Percentiles rank a stretch among this genome's conserved stretches.
phyloP scores from a whole-genome alignment of 1,139 yeast genomes.

The Geotrichum macrosporum region DNA sequence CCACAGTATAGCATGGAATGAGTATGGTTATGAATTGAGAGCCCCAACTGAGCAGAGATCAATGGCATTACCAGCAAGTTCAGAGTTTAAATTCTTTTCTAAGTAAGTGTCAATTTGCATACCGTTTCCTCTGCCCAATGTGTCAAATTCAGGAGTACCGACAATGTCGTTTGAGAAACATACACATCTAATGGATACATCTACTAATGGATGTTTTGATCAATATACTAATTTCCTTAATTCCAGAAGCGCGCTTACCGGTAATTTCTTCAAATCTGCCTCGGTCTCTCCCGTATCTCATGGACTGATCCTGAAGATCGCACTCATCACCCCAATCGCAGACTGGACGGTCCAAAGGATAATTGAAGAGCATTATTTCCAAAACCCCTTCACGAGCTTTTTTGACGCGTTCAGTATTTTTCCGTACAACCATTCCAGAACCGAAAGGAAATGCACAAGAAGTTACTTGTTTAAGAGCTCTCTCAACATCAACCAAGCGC shows the following conservation, averaged over 20 bases:
- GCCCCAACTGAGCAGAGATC: slow-evolving; percentile 95
- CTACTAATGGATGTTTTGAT: slow-evolving; percentile 90
- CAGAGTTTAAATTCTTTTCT: slow-evolving; percentile 79
- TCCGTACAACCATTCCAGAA: slow-evolving; percentile 83
- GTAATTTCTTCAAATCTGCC: slow-evolving; percentile 77
- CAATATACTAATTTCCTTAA: slow-evolving; percentile 85
- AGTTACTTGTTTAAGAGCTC: slow-evolving; percentile 86
- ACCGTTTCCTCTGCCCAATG: slow-evolving; percentile 87
- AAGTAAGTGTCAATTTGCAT: slow-evolving; percentile 89
- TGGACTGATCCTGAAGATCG: slow-evolving; percentile 83
- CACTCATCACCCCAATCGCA: slow-evolving; percentile 97
- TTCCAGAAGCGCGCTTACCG: slow-evolving; percentile 88
- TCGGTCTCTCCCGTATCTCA: slow-evolving; percentile 80
- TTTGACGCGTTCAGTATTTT: slow-evolving; percentile 73
- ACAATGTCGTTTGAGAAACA: slow-evolving; percentile 89
- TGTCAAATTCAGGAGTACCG: slow-evolving; percentile 88
- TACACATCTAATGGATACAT: slow-evolving; percentile 89
- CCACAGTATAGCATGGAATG: slow-evolving; percentile 92
- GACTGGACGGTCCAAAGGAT: slow-evolving; percentile 88
- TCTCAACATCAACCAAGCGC: slow-evolving; percentile 88
- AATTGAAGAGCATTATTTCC: slow-evolving; percentile 82
- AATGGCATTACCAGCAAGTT: slow-evolving; percentile 81
- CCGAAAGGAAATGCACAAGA: slow-evolving; percentile 91
- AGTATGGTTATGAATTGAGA: slow-evolving; percentile 82
- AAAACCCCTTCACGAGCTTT: slow-evolving; percentile 89